Evolutionary conservation across 345 rosid genomes (phyloP).

Genomic region (Bruguiera parviflora): DNA sequence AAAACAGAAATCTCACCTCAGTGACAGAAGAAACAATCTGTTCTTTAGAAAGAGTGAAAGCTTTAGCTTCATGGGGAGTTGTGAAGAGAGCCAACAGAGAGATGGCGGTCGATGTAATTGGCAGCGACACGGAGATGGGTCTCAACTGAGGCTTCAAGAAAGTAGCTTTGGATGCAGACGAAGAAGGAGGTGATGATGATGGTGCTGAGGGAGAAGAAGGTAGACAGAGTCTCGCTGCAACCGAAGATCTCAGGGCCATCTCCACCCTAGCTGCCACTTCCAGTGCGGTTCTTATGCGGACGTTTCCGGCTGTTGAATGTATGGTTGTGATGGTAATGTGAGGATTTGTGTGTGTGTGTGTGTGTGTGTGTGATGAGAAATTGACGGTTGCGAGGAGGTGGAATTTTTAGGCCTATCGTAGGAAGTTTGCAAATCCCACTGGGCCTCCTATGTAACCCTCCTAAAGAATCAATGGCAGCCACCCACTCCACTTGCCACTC

Average conservation of each 20-base stretch:
- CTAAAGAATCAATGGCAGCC: not conserved
- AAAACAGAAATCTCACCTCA: conserved; percentile 39
- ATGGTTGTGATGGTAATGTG: not conserved
- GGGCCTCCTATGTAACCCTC: no score
- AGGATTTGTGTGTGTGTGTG: not conserved
- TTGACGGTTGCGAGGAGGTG: not conserved
- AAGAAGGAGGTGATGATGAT: not conserved
- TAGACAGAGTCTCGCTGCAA: conserved; percentile 38
- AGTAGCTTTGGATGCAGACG: conserved; percentile 25
- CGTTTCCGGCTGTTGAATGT: not conserved
- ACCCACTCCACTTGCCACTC: no score
- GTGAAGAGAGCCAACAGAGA: conserved; percentile 57
- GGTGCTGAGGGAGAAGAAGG: conserved; percentile 27
- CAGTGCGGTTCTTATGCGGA: no score
- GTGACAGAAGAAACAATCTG: conserved; percentile 81
- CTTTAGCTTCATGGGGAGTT: conserved; percentile 61
- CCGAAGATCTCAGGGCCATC: conserved; percentile 54
- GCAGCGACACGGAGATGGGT: conserved; percentile 49
- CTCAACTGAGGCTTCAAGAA: conserved; percentile 35
- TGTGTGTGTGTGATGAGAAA: conserved; percentile 13
- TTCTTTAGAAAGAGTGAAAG: conserved; percentile 65
- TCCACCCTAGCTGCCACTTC: conserved; percentile 25
- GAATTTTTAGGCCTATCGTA: not conserved
- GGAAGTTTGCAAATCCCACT: not conserved
- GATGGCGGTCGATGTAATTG: conserved; percentile 49